phyloP scores from a whole-genome alignment of 2,329 filamentous ascomycete species.

The Cladosporium austrohemisphaericum region DNA sequence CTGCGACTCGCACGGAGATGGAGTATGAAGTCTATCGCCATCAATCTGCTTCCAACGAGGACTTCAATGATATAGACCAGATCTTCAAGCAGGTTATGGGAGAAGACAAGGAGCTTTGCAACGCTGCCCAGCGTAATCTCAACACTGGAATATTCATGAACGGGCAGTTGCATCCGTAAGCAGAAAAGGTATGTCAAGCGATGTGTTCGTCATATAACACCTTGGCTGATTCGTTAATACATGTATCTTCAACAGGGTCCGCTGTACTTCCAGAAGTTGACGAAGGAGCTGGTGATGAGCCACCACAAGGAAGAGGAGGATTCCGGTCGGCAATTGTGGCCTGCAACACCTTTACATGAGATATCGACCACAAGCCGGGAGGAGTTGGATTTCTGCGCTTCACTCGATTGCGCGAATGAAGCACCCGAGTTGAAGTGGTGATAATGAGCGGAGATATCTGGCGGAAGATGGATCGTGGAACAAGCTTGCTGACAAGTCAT shows the following conservation, averaged over 20 bases:
- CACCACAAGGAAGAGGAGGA: not conserved
- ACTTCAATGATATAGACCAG: constrained; percentile 53
- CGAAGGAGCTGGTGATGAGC: not conserved
- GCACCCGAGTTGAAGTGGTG: no score
- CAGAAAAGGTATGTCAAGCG: constrained; percentile 49
- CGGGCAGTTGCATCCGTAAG: constrained; percentile 47
- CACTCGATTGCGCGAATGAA: no score
- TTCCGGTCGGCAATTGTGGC: not conserved
- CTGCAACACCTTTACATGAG: not conserved
- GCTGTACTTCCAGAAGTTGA: constrained; percentile 49
- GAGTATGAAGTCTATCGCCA: constrained; percentile 58
- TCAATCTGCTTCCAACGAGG: constrained; percentile 54
- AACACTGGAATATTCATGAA: constrained; percentile 56
- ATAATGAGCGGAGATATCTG: no score
- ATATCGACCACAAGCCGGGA: not conserved
- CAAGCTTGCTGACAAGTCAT: no score
- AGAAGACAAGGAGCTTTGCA: constrained; percentile 58
- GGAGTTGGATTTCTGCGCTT: not conserved
- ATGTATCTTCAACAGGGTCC: constrained; percentile 46
- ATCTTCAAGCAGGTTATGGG: constrained; percentile 58
- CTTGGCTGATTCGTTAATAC: not conserved
- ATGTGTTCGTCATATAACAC: constrained; percentile 30
- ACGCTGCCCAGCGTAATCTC: constrained; percentile 54
- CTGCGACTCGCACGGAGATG: constrained; percentile 49
- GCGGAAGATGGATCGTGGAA: no score